Base-by-base conservation (phyloP, 2,329 filamentous ascomycete genomes). In the Lachnellula suecica region DNA sequence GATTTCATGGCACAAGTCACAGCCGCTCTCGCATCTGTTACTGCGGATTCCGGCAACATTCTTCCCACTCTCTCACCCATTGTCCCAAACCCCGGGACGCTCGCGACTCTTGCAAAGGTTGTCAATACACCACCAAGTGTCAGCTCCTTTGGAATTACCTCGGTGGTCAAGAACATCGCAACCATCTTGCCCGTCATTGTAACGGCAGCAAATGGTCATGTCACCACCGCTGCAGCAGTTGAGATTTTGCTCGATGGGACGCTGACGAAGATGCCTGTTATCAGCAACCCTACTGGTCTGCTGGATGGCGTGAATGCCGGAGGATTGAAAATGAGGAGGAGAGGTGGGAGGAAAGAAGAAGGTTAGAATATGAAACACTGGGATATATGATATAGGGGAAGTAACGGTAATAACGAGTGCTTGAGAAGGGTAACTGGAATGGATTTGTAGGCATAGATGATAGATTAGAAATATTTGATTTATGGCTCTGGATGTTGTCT, bases 1-100 rank as follows among this genome's bases (percentile, higher is more conserved):
- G 22, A 34, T 9, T 20, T 55, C 2, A 22, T 55, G 23, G 52
- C 43, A 10, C 37, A 53, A 20, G 19, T 58, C 8, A 52, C 49
- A 20, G 44, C 49, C 10, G 44, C 42, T 6, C 41, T 58, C n/a
- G 52, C 22, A 42, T 49, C 23, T 22, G 34, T 34, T 11, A 48
- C 24, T 25, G 44, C 19, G 4, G n/a, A 19, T 15, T 23, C 29
- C n/a, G 42, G 20, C 2, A 27, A 19, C 23, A n/a, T 46, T 20
- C 24, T 49, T 23, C 24, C 51, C 22, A 34, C 34, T 25, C n/a
- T 13, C 20, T 40, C 17, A 8, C 7, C 37, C 5, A 40, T 40
- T 40, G 17, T 20, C 20, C 37, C 41, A 15, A 31, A 9, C 4
- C 8, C 42, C 29, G 11, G n/a, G n/a, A n/a, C n/a, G n/a, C n/a